A percentile compares a stretch with the other conserved stretches of the same genome.
phyloP scores from a whole-genome alignment of 202 grass and related monocot genomes.

The Musa balbisiana region DNA sequence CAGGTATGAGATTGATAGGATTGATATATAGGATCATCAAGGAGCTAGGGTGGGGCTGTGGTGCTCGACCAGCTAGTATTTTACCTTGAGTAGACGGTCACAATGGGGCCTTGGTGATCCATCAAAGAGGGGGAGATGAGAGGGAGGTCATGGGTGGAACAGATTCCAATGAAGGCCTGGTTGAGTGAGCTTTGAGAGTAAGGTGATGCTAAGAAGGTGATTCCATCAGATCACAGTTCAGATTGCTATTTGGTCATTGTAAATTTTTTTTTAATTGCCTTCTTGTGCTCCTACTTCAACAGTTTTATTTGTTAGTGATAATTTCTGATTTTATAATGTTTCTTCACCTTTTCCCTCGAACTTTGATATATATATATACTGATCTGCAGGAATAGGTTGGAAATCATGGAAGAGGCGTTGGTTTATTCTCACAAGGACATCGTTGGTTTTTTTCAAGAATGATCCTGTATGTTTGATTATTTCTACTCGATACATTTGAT shows the following conservation, averaged over 20 bases:
- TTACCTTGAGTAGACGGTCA: too few relatives aligned
- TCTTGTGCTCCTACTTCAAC: background rate
- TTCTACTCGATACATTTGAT: background rate
- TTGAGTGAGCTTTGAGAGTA: background rate
- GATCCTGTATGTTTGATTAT: conserved; percentile 52
- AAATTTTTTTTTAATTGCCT: too few relatives aligned
- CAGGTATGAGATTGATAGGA: too few relatives aligned
- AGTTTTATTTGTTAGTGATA: background rate
- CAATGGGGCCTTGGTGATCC: too few relatives aligned
- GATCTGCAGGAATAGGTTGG: conserved; percentile 86
- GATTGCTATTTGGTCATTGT: too few relatives aligned
- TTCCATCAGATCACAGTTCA: too few relatives aligned
- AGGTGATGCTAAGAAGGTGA: background rate
- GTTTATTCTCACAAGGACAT: conserved; percentile 96
- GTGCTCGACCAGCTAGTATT: too few relatives aligned
- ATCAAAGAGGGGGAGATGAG: too few relatives aligned
- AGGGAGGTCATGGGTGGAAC: too few relatives aligned
- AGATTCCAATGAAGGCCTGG: too few relatives aligned
- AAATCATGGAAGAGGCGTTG: conserved; percentile 99
- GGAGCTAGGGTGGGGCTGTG: too few relatives aligned
- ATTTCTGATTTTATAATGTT: conserved; percentile 6
- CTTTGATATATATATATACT: conserved; percentile 7
- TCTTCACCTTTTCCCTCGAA: conserved; percentile 8
- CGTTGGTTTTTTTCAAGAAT: conserved; percentile 94
- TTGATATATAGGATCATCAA: too few relatives aligned